Evolutionary conservation across 2,329 filamentous ascomycete species (phyloP), one percentile per base, ranked within the genome.

Genomic region (Neophaeococcomyces aloes): DNA sequence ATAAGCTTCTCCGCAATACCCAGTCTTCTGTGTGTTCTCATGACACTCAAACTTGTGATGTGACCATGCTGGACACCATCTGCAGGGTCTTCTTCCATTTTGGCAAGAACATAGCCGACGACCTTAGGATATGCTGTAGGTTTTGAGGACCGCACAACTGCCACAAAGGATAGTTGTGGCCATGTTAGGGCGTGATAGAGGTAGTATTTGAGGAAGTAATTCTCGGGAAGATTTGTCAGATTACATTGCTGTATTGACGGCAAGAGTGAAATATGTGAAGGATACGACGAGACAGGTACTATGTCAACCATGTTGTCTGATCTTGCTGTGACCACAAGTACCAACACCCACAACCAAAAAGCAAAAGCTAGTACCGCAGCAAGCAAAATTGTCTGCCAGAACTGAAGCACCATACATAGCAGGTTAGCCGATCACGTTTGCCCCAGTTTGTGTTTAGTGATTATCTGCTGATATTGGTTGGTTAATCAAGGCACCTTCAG

Each of bases 141-240:
- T 1, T 80, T 76, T 62, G 83, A 81, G 29, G 83, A 76, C 46
- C 88, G 81, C 65, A 96, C 89, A 57, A 98, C 87, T 56, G 91
- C 91, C 45, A 98, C 89, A 66, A 88, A 96, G 66, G 83, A 89
- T 53, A 98, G 79, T 68, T 96, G 89, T 35, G 91, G 91, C 91
- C 91, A 98, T 57, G 87, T 94, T 54, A 96, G 79, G 13, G 89
- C 88, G 68, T 98, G 91, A 76, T 98, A 98, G 60, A 98, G 80
- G 72, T 98, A 98, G 75, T 98, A 98, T 76, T 98, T 98, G 68
- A 94, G 85, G 65, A 96, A 96, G 77, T 98, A 98, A 74, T 98
- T 98, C 68, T 98, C 91, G 53, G 91, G 91, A 42, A 98, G 76
- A 71, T 98, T 98, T 64, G 93, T 94, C 63, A 98, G 88, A 72